These are phyloP conservation scores for Cladorrhinum sp. DNA, from an alignment of 2,329 filamentous ascomycete genomes.

Conservation along the genomic window DNA sequence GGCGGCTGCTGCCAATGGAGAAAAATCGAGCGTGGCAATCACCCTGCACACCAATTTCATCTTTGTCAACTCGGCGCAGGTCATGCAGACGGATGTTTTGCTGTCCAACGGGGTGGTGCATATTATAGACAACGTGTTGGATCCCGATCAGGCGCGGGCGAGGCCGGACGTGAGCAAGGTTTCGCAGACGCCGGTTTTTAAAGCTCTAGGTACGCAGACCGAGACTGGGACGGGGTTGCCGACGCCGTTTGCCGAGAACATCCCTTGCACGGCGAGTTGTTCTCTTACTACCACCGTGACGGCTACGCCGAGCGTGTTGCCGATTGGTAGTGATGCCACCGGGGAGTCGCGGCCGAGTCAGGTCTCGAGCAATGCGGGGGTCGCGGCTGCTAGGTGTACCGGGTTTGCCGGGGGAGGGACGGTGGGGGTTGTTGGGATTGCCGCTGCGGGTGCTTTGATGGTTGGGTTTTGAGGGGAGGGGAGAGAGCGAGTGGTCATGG, in stretches of 20 bases:
- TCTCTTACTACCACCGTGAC: neutral
- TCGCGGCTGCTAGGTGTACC: constrained; percentile 17
- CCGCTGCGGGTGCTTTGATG: constrained; percentile 9
- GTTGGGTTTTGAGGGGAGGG: constrained; percentile 7
- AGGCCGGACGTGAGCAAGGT: constrained; percentile 37
- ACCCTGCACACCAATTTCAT: constrained; percentile 41
- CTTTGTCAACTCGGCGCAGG: constrained; percentile 50
- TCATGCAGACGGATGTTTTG: constrained; percentile 51
- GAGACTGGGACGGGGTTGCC: constrained; percentile 25
- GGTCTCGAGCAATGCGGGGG: constrained; percentile 11
- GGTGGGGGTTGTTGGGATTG: constrained; percentile 11
- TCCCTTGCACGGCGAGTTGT: constrained; percentile 39
- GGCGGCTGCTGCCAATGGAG: constrained; percentile 29
- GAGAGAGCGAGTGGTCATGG: too few species aligned
- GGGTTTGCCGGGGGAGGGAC: constrained; percentile 15
- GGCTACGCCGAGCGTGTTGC: neutral
- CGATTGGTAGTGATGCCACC: neutral
- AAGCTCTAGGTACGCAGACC: constrained; percentile 12
- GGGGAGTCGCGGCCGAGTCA: neutral
- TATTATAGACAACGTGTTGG: constrained; percentile 53
- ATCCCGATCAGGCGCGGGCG: constrained; percentile 37
- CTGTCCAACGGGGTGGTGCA: constrained; percentile 58
- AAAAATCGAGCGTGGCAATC: constrained; percentile 46
- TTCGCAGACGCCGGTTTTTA: constrained; percentile 37
- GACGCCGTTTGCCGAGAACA: constrained; percentile 39